Conservation (phyloP, 306 rosid genomes). For the Purshia tridentata region DNA sequence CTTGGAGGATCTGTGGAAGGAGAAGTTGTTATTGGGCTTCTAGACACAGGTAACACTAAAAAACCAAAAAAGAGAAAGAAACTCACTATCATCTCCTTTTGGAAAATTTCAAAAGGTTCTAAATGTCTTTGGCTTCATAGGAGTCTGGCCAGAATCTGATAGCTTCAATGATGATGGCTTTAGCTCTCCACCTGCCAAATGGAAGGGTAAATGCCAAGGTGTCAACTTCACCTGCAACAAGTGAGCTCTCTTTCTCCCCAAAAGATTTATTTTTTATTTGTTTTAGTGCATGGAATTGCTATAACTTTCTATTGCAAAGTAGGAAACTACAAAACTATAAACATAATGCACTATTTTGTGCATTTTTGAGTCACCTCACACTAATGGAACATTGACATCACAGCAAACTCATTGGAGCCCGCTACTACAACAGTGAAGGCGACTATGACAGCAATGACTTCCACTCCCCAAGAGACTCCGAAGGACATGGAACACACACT, state of each 20-base stretch:
- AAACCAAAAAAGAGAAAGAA: not conserved
- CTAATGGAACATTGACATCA: not conserved
- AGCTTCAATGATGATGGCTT: conserved; percentile 33
- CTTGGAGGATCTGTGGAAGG: conserved; percentile 10
- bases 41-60: conserved; percentile 26
- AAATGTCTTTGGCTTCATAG: conserved; percentile 1
- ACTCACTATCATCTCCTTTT: not conserved
- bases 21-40: conserved; percentile 31
- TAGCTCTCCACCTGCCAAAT: conserved; percentile 33
- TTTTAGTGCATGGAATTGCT: no score
- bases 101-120: not conserved
- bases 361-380: not conserved
- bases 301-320: no score
- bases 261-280: no score
- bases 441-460: conserved; percentile 13
- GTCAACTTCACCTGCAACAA: conserved; percentile 43
- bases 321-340: no score
- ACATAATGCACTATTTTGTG: not conserved
- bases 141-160: conserved; percentile 42
- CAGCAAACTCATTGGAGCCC: conserved; percentile 40
- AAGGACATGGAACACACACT: conserved; percentile 36
- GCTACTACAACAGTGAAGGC: conserved; percentile 18
- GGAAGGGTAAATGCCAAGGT: conserved; percentile 39
- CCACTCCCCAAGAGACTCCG: conserved; percentile 35
- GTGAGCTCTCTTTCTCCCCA: conserved; percentile 23